A percentile compares a stretch with the other conserved stretches of the same genome.
These are phyloP conservation scores for Candida sanyaensis DNA, from an alignment of 1,139 yeast species.

Conservation along the genomic window DNA sequence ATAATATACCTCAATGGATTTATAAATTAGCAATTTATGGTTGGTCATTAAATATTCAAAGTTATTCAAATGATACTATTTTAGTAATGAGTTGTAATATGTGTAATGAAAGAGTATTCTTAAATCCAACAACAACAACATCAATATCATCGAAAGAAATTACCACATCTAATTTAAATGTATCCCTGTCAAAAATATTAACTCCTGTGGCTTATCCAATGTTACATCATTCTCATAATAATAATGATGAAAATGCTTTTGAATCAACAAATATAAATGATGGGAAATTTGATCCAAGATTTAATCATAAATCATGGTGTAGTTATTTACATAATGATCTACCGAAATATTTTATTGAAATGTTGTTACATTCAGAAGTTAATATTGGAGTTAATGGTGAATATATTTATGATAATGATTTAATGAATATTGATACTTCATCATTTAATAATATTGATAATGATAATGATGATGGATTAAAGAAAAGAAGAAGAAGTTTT, in stretches of 20 bases:
- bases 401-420: conserved; percentile 19
- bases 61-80: conserved; percentile 27
- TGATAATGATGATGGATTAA: not conserved
- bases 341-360: conserved; percentile 26
- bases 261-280: conserved; percentile 9
- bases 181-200: conserved; percentile 27
- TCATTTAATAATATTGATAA: not conserved
- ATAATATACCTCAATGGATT: conserved; percentile 31
- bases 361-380: conserved; percentile 22
- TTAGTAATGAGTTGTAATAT: conserved; percentile 36
- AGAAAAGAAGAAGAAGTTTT: conserved; percentile 18
- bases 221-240: conserved; percentile 7
- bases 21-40: conserved; percentile 37
- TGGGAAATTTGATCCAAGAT: conserved; percentile 22
- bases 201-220: conserved; percentile 37
- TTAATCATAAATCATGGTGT: conserved; percentile 44
- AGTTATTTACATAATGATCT: conserved; percentile 17
- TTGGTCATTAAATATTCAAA: conserved; percentile 38
- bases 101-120: conserved; percentile 38
- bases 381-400: conserved; percentile 31
- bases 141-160: not conserved
- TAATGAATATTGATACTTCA: conserved; percentile 16
- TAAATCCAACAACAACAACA: conserved; percentile 17
- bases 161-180: conserved; percentile 15
- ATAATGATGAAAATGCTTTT: conserved; percentile 1